phyloP scores from a whole-genome alignment of 352 stramenopile genomes.

The Elongisporangium prolatum region DNA sequence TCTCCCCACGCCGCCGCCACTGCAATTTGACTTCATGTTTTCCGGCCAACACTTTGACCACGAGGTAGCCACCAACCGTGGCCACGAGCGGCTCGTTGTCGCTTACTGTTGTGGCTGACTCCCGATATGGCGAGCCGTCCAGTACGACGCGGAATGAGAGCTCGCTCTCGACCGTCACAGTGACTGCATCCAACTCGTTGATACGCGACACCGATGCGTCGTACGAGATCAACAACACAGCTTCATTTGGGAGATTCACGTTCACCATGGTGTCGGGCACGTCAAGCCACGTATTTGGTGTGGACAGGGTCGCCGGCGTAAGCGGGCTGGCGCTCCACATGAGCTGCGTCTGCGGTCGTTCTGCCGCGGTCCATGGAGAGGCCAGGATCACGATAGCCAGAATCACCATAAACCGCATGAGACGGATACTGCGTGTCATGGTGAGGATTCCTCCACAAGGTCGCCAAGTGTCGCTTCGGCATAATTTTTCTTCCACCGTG shows the following conservation, averaged over 20 bases:
- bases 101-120: constrained; percentile 60
- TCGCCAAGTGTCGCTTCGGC: not conserved
- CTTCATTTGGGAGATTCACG: constrained; percentile 51
- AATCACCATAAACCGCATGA: not conserved
- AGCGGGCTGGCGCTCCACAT: constrained; percentile 65
- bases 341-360: constrained; percentile 35
- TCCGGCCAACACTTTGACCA: constrained; percentile 45
- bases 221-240: constrained; percentile 61
- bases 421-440: not conserved
- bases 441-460: not conserved
- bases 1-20: constrained; percentile 57
- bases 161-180: constrained; percentile 25
- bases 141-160: constrained; percentile 59
- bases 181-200: constrained; percentile 8
- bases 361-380: constrained; percentile 1
- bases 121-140: constrained; percentile 48
- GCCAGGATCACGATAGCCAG: not conserved
- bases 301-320: constrained; percentile 21
- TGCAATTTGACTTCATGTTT: constrained; percentile 51
- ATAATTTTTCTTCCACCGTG: not conserved
- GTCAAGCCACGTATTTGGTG: constrained; percentile 44
- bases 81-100: constrained; percentile 51
- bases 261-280: constrained; percentile 44
- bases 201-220: constrained; percentile 59
- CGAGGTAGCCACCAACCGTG: constrained; percentile 51